Evolutionary conservation across 768 basidiomycete genomes (phyloP).

Genomic region (Auriscalpium vulgare): DNA sequence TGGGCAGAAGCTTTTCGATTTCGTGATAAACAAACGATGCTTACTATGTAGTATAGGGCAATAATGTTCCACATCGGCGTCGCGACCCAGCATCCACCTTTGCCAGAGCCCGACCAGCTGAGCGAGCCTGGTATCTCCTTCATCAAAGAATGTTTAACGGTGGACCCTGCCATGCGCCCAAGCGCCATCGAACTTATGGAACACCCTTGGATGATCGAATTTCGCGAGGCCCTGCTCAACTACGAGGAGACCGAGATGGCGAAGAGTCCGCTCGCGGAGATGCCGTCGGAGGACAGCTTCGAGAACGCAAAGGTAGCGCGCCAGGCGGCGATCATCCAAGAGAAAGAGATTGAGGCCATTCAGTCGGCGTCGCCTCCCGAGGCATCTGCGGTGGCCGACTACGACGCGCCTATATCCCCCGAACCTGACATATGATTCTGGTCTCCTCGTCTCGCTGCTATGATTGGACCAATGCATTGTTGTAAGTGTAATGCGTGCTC

Average conservation of each 20-base stretch:
- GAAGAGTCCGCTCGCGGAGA: slow-evolving; percentile 32
- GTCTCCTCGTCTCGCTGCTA: too few relatives aligned
- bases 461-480: background rate
- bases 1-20: slow-evolving; percentile 25
- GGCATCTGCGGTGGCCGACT: slow-evolving; percentile 29
- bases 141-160: slow-evolving; percentile 84
- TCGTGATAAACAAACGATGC: slow-evolving; percentile 4
- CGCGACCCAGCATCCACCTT: slow-evolving; percentile 90
- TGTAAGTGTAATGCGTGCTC: slow-evolving; percentile 2
- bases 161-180: slow-evolving; percentile 79
- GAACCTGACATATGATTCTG: background rate
- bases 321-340: slow-evolving; percentile 48
- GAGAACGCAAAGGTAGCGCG: slow-evolving; percentile 46
- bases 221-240: slow-evolving; percentile 60
- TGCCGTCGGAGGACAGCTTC: slow-evolving; percentile 41
- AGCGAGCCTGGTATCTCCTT: slow-evolving; percentile 87
- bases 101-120: slow-evolving; percentile 87
- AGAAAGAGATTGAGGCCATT: slow-evolving; percentile 53
- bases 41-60: slow-evolving; percentile 51
- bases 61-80: slow-evolving; percentile 99
- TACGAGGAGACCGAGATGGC: slow-evolving; percentile 59
- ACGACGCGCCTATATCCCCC: background rate
- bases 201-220: slow-evolving; percentile 85
- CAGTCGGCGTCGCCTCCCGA: slow-evolving; percentile 42
- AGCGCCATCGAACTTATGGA: slow-evolving; percentile 78